Base-by-base conservation (phyloP, 805 yeast species). In the Schizosaccharomyces osmophilus region DNA sequence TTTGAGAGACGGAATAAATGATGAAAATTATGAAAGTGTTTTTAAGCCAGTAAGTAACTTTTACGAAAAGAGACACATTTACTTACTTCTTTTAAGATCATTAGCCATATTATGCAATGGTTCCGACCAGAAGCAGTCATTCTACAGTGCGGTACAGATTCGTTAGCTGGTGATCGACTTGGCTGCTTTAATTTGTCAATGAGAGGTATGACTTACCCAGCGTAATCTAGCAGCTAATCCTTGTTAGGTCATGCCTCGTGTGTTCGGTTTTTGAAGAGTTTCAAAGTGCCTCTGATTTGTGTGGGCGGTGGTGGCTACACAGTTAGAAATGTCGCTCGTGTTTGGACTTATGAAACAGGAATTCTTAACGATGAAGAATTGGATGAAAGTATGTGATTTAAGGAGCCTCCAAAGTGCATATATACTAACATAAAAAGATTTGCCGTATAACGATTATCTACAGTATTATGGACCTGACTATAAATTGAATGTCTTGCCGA, bases 301-400 rank as follows among this genome's bases (percentile, higher is more conserved):
- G 74, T 90, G 11, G 98, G 98, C 26, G 98, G 98, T 61, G 98
- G 98, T 63, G 98, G 98, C 19, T 90, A 90, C 72, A 93, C 98
- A 1, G 95, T 95, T 69, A 78, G 97, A 68, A 90, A 90, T 69
- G 98, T 90, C 11, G 84, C 94, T 48, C 77, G 98, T 66, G 78
- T 94, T 41, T 90, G 98, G 98, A 85, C 95, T 67, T 88, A 84
- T 71, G 98, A 90, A 72, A 90, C 97, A 0, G 82, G 89, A 48
- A 75, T 86, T 31, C 73, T 86, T 66, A 85, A 82, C 62, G 86
- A 85, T 67, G 83, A 70, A 41, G 48, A 59, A 17, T 29, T 59
- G n/a, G 60, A 57, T 54, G 36, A 54, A 54, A 29, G 58, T 54
- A 54, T n/a, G 36, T 51, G 5, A 15, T 11, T 17, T n/a, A 6